Base-by-base conservation (phyloP, 192 early-diverging fungal genomes). In the Chytriomyces confervae region DNA sequence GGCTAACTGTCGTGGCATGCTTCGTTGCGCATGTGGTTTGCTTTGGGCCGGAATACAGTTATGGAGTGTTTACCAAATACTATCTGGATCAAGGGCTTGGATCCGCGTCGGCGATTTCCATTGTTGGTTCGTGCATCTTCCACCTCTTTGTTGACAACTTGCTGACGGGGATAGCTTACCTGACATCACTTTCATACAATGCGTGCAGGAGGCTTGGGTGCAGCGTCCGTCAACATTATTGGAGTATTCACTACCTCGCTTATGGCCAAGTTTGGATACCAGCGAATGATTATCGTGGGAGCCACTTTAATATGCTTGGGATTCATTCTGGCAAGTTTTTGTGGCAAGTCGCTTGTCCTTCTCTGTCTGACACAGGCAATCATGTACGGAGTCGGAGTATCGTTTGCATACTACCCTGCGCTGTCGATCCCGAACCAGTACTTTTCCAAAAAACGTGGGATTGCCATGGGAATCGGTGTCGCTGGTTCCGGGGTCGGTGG, bases 401-500 rank as follows among this genome's bases (percentile, higher is more conserved):
- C 87, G 5, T 82, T 95, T 57, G 69, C 91, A 10, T 89, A 87
- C 57, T 86, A 90, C 11, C 91, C 92, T 0, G 86, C 84, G 27
- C 83, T 93, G 49, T 84, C 86, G 13, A 84, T 92, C 5, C 85
- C 90, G 6, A 72, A 86, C 5, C 91, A 94, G 76, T 95, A 90
- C 89, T 94, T 93, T 73, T 76, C 80, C 60, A 86, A 85, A 72
- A 76, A 84, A 48, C 85, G 91, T 9, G 91, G 90, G 0, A 60
- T 94, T 48, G 94, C 94, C 3, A 83, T 89, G 16, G 94, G 93
- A 16, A 63, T 93, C 29, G 89, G 92, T 20, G 85, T 93, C 57
- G 74, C 92, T 16, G 94, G 93, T 0, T 85, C 89, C 45, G 92
- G 93, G 47, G 50, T 93, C 16, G 94, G 94, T 64, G 92, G 93